Percentiles rank a stretch among this genome's conserved stretches.
phyloP scores from a whole-genome alignment of 208 protist genomes.

The Acanthamoeba castellanii region DNA sequence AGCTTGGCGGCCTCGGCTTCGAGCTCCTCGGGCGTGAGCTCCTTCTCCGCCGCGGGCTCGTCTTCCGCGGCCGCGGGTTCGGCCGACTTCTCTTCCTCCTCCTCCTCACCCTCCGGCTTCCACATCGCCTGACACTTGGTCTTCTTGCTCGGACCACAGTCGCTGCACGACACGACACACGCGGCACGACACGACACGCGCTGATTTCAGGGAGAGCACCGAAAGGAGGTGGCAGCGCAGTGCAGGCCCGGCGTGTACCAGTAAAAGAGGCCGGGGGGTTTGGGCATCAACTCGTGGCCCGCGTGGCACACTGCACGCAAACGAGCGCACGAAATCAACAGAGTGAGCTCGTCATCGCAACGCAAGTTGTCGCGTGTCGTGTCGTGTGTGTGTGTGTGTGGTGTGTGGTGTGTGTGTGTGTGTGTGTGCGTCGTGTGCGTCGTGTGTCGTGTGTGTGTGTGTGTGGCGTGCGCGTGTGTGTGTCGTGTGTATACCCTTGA shows the following conservation, averaged over 20 bases:
- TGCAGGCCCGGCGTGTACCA: neutral
- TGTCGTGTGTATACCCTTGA: neutral
- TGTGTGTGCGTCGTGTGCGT: neutral
- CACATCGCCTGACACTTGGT: neutral
- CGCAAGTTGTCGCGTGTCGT: too few species aligned
- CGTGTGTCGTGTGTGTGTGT: neutral
- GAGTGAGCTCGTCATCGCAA: too few species aligned
- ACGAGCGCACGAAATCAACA: neutral
- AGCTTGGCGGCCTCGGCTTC: slow-evolving; percentile 6
- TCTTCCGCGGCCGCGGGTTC: neutral
- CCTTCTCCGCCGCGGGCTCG: neutral
- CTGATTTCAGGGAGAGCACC: neutral
- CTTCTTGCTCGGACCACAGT: neutral
- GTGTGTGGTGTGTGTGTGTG: neutral
- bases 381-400: neutral
- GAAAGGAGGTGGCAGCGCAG: too few species aligned
- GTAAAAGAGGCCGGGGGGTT: neutral
- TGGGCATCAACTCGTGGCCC: neutral
- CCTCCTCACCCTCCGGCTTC: neutral
- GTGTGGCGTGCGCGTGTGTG: neutral
- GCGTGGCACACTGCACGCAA: slow-evolving; percentile 9
- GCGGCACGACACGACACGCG: too few species aligned
- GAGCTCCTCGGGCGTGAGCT: neutral
- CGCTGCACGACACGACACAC: neutral
- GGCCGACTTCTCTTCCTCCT: neutral